These are phyloP conservation scores for Fistulina hepatica DNA, from an alignment of 1,284 basidiomycete species.

Conservation along the genomic window DNA sequence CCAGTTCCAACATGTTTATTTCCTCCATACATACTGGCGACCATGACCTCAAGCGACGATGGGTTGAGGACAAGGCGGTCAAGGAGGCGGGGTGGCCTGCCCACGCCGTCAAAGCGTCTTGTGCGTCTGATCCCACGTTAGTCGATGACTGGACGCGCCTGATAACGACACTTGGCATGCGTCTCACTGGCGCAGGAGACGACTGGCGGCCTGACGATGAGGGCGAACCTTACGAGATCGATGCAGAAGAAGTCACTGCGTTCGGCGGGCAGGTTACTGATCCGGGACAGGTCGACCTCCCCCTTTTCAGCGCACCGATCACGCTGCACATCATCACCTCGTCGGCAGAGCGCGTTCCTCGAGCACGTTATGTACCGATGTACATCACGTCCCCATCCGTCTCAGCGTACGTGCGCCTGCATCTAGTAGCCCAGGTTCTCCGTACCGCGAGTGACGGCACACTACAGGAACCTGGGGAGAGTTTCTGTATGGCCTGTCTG, in stretches of 20 bases:
- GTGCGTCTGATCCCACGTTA: conserved; percentile 26
- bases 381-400: conserved; percentile 65
- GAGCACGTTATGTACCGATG: conserved; percentile 53
- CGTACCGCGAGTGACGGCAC: conserved; percentile 40
- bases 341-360: conserved; percentile 40
- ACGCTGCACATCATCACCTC: conserved; percentile 59
- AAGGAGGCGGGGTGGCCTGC: conserved; percentile 81
- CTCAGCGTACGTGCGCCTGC: conserved; percentile 77
- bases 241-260: conserved; percentile 58
- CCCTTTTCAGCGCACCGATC: conserved; percentile 51
- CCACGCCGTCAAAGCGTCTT: conserved; percentile 52
- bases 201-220: conserved; percentile 5
- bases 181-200: conserved; percentile 34
- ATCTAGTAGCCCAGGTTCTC: conserved; percentile 64
- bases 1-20: conserved; percentile 61
- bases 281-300: conserved; percentile 40
- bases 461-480: conserved; percentile 56
- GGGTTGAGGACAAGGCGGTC: conserved; percentile 75
- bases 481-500: conserved; percentile 67
- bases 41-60: conserved; percentile 61
- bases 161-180: conserved; percentile 37
- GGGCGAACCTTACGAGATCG: conserved; percentile 28
- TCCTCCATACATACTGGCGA: conserved; percentile 49
- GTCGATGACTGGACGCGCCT: conserved; percentile 41
- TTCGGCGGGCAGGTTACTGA: conserved; percentile 43